phyloP scores from a whole-genome alignment of 1,284 basidiomycete genomes.

The Cryptococcus sp. region DNA sequence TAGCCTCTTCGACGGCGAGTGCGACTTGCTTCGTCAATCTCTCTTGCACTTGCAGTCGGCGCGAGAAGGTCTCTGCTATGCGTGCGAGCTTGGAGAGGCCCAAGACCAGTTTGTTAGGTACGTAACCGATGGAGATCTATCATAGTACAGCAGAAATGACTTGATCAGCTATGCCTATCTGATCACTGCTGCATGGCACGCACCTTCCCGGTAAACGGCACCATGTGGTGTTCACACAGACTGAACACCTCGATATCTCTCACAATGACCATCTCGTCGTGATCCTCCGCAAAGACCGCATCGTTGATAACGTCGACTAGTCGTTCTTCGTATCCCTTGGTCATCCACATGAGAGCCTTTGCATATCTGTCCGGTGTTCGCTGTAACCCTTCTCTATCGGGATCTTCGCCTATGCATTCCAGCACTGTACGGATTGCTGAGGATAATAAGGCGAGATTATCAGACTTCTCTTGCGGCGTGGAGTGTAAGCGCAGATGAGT shows the following conservation, averaged over 20 bases:
- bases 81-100: constrained; percentile 97
- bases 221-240: constrained; percentile 97
- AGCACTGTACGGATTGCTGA: constrained; percentile 87
- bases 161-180: background rate
- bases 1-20: constrained; percentile 94
- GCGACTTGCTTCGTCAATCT: constrained; percentile 97
- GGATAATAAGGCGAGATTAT: constrained; percentile 75
- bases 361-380: constrained; percentile 95
- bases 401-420: constrained; percentile 98
- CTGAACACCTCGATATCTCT: constrained; percentile 97
- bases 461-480: constrained; percentile 69
- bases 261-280: constrained; percentile 99
- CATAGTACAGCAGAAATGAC: background rate
- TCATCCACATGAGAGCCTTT: constrained; percentile 99
- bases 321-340: constrained; percentile 94
- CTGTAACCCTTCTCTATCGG: constrained; percentile 85
- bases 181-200: background rate
- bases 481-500: constrained; percentile 81
- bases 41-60: constrained; percentile 96
- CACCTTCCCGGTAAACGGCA: constrained; percentile 97
- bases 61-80: constrained; percentile 96
- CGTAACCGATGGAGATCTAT: constrained; percentile 79
- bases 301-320: constrained; percentile 96
- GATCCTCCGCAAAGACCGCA: constrained; percentile 97
- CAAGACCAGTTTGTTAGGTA: constrained; percentile 92